Conservation (phyloP, 2,329 filamentous ascomycete genomes). For the Aspergillus brasiliensis region DNA sequence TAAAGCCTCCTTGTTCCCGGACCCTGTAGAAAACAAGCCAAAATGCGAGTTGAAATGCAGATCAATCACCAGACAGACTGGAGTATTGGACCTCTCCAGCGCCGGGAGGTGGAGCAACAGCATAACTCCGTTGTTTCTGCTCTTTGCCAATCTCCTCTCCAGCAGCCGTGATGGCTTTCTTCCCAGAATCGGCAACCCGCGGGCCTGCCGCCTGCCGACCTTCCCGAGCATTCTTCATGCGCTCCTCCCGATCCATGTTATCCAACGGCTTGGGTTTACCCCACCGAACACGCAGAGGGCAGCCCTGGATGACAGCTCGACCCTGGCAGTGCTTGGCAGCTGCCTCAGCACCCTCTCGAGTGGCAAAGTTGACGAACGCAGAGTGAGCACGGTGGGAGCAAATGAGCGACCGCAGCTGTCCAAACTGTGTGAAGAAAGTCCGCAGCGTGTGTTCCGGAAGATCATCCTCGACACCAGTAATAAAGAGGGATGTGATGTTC, state of each 20-base stretch:
- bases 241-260: constrained; percentile 83
- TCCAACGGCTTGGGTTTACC: constrained; percentile 89
- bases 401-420: constrained; percentile 87
- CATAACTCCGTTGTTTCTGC: constrained; percentile 38
- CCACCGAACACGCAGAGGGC: constrained; percentile 88
- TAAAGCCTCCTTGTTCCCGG: constrained; percentile 29
- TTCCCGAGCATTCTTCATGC: constrained; percentile 77
- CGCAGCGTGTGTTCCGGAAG: constrained; percentile 89
- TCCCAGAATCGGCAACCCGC: constrained; percentile 42
- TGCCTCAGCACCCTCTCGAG: constrained; percentile 78
- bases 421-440: constrained; percentile 84
- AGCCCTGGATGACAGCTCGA: constrained; percentile 84
- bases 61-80: constrained; percentile 76
- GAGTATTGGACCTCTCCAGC: constrained; percentile 78
- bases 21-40: constrained; percentile 18
- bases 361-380: constrained; percentile 93
- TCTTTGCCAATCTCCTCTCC: constrained; percentile 47
- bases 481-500: constrained; percentile 89
- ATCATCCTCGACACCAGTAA: constrained; percentile 95
- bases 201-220: constrained; percentile 63
- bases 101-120: constrained; percentile 77
- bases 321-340: constrained; percentile 85
- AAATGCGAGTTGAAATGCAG: constrained; percentile 9
- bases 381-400: constrained; percentile 98
- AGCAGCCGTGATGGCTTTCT: constrained; percentile 37